A percentile compares a stretch with the other conserved stretches of the same genome.
Evolutionary conservation across 345 rosid genomes (phyloP).

Genomic region (Arabis alpina): DNA sequence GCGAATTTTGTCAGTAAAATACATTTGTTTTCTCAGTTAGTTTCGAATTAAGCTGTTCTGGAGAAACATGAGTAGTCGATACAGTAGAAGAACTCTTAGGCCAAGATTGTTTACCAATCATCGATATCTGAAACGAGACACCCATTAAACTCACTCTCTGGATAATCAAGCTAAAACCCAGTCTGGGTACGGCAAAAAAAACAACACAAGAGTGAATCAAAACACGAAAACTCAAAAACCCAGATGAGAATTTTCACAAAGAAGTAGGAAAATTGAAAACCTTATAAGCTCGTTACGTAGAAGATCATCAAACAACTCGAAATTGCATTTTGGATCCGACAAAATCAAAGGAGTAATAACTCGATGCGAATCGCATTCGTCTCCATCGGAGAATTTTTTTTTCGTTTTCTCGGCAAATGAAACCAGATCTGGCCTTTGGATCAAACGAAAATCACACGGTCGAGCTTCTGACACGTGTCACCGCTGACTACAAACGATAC

Average conservation of each 20-base stretch:
- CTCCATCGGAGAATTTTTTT: too few species aligned
- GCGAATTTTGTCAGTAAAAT: slow-evolving; percentile 8
- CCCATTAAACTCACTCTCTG: slow-evolving; percentile 44
- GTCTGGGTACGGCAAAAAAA: too few species aligned
- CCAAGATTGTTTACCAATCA: slow-evolving; percentile 60
- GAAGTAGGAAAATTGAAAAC: too few species aligned
- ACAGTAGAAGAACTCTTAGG: slow-evolving; percentile 51
- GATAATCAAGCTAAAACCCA: slow-evolving; percentile 35
- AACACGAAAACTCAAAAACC: too few species aligned
- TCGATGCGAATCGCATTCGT: too few species aligned
- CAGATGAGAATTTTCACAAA: too few species aligned
- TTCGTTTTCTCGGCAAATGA: too few species aligned
- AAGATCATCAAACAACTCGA: slow-evolving; percentile 18
- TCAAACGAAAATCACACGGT: too few species aligned
- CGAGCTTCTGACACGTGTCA: too few species aligned
- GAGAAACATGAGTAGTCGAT: slow-evolving; percentile 47
- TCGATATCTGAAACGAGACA: slow-evolving; percentile 74
- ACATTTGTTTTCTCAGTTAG: slow-evolving; percentile 54
- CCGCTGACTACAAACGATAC: too few species aligned
- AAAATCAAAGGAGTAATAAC: neutral
- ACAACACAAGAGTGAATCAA: too few species aligned
- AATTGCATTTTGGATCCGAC: slow-evolving; percentile 1
- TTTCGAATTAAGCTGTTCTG: slow-evolving; percentile 43
- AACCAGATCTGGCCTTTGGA: too few species aligned
- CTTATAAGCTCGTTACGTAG: slow-evolving; percentile 27